Evolutionary conservation across 2,329 filamentous ascomycete species (phyloP).

Genomic region (Trichoderma sp.): DNA sequence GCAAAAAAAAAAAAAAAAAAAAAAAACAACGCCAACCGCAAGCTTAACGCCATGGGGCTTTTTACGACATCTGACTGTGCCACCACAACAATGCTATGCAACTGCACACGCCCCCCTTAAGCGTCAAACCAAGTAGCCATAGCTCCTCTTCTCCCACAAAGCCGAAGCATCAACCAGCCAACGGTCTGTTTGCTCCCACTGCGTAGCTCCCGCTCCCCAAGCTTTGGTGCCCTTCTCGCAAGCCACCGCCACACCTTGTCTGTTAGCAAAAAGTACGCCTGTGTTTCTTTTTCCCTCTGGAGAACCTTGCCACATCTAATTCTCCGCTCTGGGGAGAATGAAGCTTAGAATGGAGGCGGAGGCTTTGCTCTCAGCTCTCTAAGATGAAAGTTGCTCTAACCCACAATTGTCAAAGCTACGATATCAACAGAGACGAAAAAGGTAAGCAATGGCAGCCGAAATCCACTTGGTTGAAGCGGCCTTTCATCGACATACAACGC

Average conservation of each 20-base stretch:
- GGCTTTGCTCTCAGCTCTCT: neutral
- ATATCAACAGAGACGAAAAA: neutral
- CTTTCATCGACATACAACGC: neutral
- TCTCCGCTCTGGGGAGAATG: conserved; percentile 3
- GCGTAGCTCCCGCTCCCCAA: conserved; percentile 11
- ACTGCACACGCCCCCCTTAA: neutral
- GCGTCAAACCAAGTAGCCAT: neutral
- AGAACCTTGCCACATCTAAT: conserved; percentile 3
- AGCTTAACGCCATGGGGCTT: neutral
- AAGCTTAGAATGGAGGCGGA: neutral
- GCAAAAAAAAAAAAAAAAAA: neutral
- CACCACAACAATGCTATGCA: neutral
- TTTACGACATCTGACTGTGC: neutral
- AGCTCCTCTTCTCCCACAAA: neutral
- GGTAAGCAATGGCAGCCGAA: neutral
- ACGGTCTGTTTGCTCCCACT: neutral
- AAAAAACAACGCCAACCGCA: neutral
- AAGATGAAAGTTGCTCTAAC: neutral
- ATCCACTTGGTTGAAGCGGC: neutral
- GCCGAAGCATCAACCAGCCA: neutral
- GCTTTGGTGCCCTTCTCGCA: neutral
- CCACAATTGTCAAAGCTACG: neutral
- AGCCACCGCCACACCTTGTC: conserved; percentile 10
- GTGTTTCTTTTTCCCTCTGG: neutral
- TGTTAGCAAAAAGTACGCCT: neutral